These are phyloP conservation scores for Blastomyces emzantsi DNA, from an alignment of 2,329 filamentous ascomycete species.

Conservation along the genomic window DNA sequence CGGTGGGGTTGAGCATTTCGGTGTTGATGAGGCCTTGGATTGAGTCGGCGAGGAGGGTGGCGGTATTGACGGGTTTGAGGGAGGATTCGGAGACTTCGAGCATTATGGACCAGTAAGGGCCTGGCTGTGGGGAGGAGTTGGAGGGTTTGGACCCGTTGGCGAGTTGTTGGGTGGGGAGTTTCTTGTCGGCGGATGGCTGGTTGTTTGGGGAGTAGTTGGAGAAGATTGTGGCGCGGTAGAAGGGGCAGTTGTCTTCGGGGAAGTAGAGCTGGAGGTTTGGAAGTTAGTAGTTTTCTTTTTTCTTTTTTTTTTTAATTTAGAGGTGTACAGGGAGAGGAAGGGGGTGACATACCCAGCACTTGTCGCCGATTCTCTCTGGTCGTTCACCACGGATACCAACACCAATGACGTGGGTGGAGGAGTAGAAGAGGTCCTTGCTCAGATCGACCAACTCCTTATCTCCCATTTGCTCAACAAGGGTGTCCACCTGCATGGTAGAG, in stretches of 20 bases:
- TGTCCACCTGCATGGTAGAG: conserved; percentile 93
- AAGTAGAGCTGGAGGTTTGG: conserved; percentile 65
- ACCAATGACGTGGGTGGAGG: conserved; percentile 92
- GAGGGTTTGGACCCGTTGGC: conserved; percentile 75
- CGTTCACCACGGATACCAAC: conserved; percentile 86
- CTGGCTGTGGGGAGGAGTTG: conserved; percentile 59
- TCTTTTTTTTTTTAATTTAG: background rate
- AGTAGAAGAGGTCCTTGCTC: conserved; percentile 92
- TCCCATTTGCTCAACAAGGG: conserved; percentile 75
- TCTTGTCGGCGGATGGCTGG: conserved; percentile 72
- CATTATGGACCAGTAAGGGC: conserved; percentile 99
- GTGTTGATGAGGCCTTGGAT: conserved; percentile 98
- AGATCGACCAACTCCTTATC: conserved; percentile 74
- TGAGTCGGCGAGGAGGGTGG: conserved; percentile 76
- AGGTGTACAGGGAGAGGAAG: background rate
- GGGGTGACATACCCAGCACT: conserved; percentile 71
- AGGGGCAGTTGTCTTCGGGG: conserved; percentile 96
- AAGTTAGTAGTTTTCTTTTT: background rate
- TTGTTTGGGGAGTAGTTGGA: conserved; percentile 99
- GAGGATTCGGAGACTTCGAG: conserved; percentile 92
- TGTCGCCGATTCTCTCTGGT: conserved; percentile 94
- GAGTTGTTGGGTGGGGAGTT: conserved; percentile 77
- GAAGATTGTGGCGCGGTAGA: conserved; percentile 99
- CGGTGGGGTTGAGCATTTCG: conserved; percentile 80
- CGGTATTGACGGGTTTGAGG: conserved; percentile 86